Conservation (phyloP, 2,329 filamentous ascomycete genomes). For the Penicillium oxalicum region DNA sequence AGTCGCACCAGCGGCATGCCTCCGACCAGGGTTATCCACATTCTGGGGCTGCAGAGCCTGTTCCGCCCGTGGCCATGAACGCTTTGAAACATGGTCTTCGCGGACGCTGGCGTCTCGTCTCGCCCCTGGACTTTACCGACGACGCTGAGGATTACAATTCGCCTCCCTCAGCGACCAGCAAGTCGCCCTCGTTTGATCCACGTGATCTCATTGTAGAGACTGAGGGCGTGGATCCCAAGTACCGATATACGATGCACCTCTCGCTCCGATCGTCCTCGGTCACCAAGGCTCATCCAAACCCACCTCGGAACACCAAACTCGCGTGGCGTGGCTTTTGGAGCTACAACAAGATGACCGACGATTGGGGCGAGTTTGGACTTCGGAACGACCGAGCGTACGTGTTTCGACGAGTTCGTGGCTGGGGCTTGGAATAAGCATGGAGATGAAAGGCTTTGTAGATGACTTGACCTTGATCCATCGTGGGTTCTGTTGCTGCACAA, state of each 20-base stretch:
- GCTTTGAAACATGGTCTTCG: slow-evolving; percentile 64
- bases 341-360: slow-evolving; percentile 82
- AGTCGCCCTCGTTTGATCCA: slow-evolving; percentile 25
- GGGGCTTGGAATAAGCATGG: slow-evolving; percentile 39
- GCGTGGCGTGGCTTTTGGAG: slow-evolving; percentile 86
- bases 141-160: slow-evolving; percentile 11
- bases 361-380: slow-evolving; percentile 75
- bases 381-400: slow-evolving; percentile 58
- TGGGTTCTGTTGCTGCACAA: too few species aligned
- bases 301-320: slow-evolving; percentile 75
- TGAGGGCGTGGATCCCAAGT: slow-evolving; percentile 70
- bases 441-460: slow-evolving; percentile 3
- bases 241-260: slow-evolving; percentile 78
- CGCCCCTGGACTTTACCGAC: slow-evolving; percentile 33
- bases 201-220: slow-evolving; percentile 76
- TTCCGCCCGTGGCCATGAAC: slow-evolving; percentile 38
- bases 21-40: slow-evolving; percentile 34
- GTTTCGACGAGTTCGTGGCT: slow-evolving; percentile 58
- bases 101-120: slow-evolving; percentile 62
- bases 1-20: slow-evolving; percentile 36
- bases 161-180: slow-evolving; percentile 33
- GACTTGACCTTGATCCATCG: background rate
- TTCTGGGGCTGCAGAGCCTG: slow-evolving; percentile 24
- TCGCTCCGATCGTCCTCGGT: slow-evolving; percentile 56
- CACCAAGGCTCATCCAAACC: slow-evolving; percentile 37